These are phyloP conservation scores for Teunomyces pallodes DNA, from an alignment of 805 yeast species.

Conservation along the genomic window DNA sequence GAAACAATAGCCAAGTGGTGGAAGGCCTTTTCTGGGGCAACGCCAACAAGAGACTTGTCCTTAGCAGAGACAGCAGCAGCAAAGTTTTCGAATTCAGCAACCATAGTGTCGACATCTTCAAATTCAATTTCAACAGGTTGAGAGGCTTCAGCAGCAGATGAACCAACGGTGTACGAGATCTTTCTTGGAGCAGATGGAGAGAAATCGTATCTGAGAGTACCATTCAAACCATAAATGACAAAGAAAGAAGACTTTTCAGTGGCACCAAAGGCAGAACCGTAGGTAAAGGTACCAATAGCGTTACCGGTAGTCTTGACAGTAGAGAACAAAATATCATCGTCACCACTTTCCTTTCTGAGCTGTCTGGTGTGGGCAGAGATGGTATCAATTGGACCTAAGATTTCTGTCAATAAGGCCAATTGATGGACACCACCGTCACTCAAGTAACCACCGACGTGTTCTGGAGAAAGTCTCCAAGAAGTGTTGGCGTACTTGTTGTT, in stretches of 20 bases:
- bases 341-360: conserved; percentile 72
- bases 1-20: conserved; percentile 90
- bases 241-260: conserved; percentile 66
- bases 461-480: conserved; percentile 84
- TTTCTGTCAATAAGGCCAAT: conserved; percentile 78
- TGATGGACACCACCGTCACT: conserved; percentile 98
- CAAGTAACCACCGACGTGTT: conserved; percentile 89
- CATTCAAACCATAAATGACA: conserved; percentile 74
- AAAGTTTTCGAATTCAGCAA: conserved; percentile 48
- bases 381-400: conserved; percentile 69
- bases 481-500: conserved; percentile 64
- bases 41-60: conserved; percentile 56
- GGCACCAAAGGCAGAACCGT: conserved; percentile 85
- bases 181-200: conserved; percentile 44
- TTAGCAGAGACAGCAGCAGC: conserved; percentile 57
- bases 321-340: conserved; percentile 77
- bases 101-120: conserved; percentile 43
- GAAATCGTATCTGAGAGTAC: conserved; percentile 68
- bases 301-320: conserved; percentile 60
- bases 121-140: conserved; percentile 39
- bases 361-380: conserved; percentile 79
- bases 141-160: conserved; percentile 48
- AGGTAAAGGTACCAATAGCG: conserved; percentile 78
- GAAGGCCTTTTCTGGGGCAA: conserved; percentile 77
- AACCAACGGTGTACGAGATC: conserved; percentile 29